phyloP scores from a whole-genome alignment of 768 basidiomycete species.

The Gymnopilus junonius region DNA sequence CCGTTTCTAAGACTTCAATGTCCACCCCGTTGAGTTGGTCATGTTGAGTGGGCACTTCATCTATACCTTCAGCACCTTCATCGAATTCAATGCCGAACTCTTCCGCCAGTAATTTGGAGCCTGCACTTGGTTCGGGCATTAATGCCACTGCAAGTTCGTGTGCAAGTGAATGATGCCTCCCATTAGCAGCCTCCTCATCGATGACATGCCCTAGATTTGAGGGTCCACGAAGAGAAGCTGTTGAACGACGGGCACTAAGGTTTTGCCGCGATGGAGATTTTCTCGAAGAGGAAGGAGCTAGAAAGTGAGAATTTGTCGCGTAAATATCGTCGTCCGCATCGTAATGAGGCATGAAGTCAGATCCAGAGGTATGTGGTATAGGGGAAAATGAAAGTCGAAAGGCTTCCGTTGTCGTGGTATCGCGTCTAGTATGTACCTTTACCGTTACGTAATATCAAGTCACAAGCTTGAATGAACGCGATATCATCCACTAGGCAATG shows the following conservation, averaged over 20 bases:
- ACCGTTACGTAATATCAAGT: constrained; percentile 16
- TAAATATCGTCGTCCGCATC: constrained; percentile 35
- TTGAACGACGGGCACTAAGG: constrained; percentile 49
- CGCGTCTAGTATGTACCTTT: constrained; percentile 4
- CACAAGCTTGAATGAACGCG: background rate
- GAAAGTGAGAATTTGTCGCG: constrained; percentile 34
- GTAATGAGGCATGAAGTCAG: constrained; percentile 35
- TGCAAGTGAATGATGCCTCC: constrained; percentile 69
- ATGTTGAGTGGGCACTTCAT: constrained; percentile 39
- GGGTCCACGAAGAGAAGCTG: constrained; percentile 51
- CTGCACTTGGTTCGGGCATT: constrained; percentile 83
- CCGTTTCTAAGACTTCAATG: constrained; percentile 32
- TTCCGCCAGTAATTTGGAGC: constrained; percentile 80
- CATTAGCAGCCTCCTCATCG: constrained; percentile 44
- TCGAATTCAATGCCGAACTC: constrained; percentile 92
- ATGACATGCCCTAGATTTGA: constrained; percentile 38
- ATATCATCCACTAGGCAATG: too few species aligned
- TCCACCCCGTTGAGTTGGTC: constrained; percentile 33
- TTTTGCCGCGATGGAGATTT: constrained; percentile 41
- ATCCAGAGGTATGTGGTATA: constrained; percentile 13
- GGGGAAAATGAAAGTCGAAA: background rate
- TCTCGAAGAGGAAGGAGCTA: constrained; percentile 31
- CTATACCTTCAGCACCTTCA: constrained; percentile 84
- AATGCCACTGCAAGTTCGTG: constrained; percentile 88
- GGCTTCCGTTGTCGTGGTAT: constrained; percentile 17